Evolutionary conservation across 495 filamentous ascomycete species (phyloP).

Genomic region (Xylaria castorea): DNA sequence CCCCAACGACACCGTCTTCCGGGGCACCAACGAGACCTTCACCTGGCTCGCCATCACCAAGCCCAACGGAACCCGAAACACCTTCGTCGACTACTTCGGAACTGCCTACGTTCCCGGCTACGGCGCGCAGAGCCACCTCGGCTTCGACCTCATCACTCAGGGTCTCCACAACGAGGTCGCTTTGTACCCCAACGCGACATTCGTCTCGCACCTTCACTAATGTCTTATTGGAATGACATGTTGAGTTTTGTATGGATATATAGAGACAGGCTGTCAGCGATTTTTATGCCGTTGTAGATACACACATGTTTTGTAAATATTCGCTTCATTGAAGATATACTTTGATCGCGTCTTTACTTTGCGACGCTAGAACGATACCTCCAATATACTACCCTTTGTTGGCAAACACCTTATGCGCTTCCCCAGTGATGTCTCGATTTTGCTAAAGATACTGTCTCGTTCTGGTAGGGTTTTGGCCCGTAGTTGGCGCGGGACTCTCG

Average conservation of each 20-base stretch:
- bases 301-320: slow-evolving; percentile 5
- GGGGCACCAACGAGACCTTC: slow-evolving; percentile 24
- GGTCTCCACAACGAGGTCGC: neutral
- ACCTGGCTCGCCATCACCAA: slow-evolving; percentile 30
- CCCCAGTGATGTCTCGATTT: neutral
- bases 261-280: neutral
- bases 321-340: neutral
- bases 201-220: slow-evolving; percentile 6
- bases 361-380: neutral
- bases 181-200: slow-evolving; percentile 13
- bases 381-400: no score
- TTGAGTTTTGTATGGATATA: neutral
- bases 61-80: slow-evolving; percentile 25
- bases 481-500: neutral
- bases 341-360: neutral
- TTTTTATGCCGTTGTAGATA: slow-evolving; percentile 16
- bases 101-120: slow-evolving; percentile 12
- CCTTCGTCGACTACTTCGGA: slow-evolving; percentile 17
- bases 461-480: neutral
- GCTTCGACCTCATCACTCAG: slow-evolving; percentile 20
- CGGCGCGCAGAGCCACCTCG: slow-evolving; percentile 13
- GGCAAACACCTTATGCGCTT: neutral
- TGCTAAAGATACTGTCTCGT: neutral
- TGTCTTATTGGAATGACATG: neutral
- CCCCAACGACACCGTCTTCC: slow-evolving; percentile 27